phyloP scores from a whole-genome alignment of 371 early-diverging fungal genomes.

The Rhizopus arrhizus region DNA sequence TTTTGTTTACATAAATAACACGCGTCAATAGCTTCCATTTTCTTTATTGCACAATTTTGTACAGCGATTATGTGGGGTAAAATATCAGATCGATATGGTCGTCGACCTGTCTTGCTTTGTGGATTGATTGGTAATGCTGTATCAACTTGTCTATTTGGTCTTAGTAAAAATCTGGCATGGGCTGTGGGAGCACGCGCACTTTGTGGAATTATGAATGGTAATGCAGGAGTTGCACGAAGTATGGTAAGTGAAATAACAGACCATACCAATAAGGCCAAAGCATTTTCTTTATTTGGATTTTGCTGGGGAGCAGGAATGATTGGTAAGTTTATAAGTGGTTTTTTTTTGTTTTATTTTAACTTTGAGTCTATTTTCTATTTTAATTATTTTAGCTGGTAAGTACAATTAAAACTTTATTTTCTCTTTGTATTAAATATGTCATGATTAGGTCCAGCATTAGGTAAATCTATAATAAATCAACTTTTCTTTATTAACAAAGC shows the following conservation, averaged over 20 bases:
- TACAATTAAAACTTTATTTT: not conserved
- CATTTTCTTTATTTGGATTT: slow-evolving; percentile 71
- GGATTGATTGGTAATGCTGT: slow-evolving; percentile 77
- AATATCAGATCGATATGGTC: slow-evolving; percentile 68
- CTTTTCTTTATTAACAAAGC: not conserved
- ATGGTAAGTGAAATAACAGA: slow-evolving; percentile 88
- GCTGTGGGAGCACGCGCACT: slow-evolving; percentile 71
- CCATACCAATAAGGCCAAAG: slow-evolving; percentile 70
- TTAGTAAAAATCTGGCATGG: slow-evolving; percentile 65
- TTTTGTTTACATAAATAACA: not conserved
- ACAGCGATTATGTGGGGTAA: slow-evolving; percentile 60
- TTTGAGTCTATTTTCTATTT: not conserved
- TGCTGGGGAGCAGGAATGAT: slow-evolving; percentile 73
- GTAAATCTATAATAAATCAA: slow-evolving; percentile 1
- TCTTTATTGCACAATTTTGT: slow-evolving; percentile 61
- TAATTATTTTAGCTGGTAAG: slow-evolving; percentile 29
- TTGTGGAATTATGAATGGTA: slow-evolving; percentile 84
- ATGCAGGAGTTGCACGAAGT: slow-evolving; percentile 82
- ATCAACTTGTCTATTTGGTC: slow-evolving; percentile 74
- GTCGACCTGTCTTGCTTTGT: slow-evolving; percentile 78
- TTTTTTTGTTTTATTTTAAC: not conserved
- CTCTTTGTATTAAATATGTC: slow-evolving; percentile 3
- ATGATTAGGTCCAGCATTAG: slow-evolving; percentile 29
- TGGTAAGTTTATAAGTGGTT: slow-evolving; percentile 23
- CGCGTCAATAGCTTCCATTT: slow-evolving; percentile 41